Percentiles rank a stretch among this genome's conserved stretches.
Conservation (phyloP, 1,284 basidiomycete genomes). For the Malassezia globosa region DNA sequence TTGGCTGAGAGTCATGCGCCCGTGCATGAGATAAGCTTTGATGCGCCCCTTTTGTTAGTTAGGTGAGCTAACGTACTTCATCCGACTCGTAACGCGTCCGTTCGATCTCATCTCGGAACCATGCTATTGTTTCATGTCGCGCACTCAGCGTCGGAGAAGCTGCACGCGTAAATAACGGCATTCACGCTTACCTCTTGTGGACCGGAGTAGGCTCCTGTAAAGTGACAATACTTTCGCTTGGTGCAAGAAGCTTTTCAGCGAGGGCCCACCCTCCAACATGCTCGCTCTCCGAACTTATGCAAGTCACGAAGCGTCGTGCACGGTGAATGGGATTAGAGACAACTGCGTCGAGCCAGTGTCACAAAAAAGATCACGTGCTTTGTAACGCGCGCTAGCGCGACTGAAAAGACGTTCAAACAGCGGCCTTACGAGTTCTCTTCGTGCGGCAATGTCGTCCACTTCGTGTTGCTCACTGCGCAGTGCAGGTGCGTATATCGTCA, state of each 20-base stretch:
- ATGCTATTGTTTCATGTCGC: conserved; percentile 12
- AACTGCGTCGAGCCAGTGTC: too few relatives aligned
- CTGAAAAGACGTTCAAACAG: not conserved
- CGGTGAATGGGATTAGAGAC: too few relatives aligned
- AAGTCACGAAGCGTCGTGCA: not conserved
- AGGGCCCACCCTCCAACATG: not conserved
- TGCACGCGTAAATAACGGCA: not conserved
- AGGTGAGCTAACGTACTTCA: not conserved
- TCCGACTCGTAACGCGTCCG: conserved; percentile 5
- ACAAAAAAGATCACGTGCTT: conserved; percentile 12
- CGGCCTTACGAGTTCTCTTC: not conserved
- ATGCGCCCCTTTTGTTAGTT: conserved; percentile 2
- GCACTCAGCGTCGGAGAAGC: conserved; percentile 3
- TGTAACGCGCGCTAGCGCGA: too few relatives aligned
- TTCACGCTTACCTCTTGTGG: conserved; percentile 11
- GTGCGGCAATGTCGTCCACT: conserved; percentile 19
- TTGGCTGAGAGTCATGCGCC: conserved; percentile 6
- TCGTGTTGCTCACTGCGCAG: conserved; percentile 16
- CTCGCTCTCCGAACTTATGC: not conserved
- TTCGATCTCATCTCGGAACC: conserved; percentile 16
- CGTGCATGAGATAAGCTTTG: conserved; percentile 8
- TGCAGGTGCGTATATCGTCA: not conserved
- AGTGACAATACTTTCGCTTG: conserved; percentile 6
- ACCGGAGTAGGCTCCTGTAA: conserved; percentile 6
- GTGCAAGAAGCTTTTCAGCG: conserved; percentile 9